Percentiles rank a stretch among this genome's conserved stretches.
Conservation (phyloP, 2,329 filamentous ascomycete genomes). For the Curvularia hawaiiensis region DNA sequence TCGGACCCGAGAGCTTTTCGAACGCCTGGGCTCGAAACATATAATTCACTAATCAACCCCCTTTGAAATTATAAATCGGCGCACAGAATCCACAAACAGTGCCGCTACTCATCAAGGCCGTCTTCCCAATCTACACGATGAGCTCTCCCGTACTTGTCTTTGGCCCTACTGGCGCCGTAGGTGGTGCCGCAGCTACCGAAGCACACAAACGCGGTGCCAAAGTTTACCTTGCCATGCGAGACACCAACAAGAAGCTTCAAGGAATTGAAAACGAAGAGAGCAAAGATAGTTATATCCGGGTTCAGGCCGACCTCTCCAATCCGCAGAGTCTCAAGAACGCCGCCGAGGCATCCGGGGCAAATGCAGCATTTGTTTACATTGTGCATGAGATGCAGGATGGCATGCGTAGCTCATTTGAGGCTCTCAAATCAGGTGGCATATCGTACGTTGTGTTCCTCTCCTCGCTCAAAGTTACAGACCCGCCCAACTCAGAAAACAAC, state of each 20-base stretch:
- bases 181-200: conserved; percentile 47
- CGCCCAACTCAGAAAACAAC: conserved; percentile 4
- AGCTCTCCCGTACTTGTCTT: conserved; percentile 49
- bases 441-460: conserved; percentile 54
- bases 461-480: conserved; percentile 15
- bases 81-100: not conserved
- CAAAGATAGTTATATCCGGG: conserved; percentile 40
- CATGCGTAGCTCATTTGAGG: conserved; percentile 50
- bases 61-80: not conserved
- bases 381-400: conserved; percentile 41
- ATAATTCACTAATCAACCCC: no score
- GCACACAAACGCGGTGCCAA: conserved; percentile 51
- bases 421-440: conserved; percentile 54
- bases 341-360: conserved; percentile 51
- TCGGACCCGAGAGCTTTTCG: not conserved
- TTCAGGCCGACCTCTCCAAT: conserved; percentile 54
- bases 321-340: conserved; percentile 50
- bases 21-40: no score
- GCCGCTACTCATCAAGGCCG: not conserved
- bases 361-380: conserved; percentile 56
- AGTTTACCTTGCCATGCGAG: conserved; percentile 56
- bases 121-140: not conserved
- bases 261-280: conserved; percentile 39
- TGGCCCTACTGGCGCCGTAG: conserved; percentile 56
- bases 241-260: conserved; percentile 52